phyloP scores from a whole-genome alignment of 2,329 filamentous ascomycete species.

The Scedosporium dehoogii region DNA sequence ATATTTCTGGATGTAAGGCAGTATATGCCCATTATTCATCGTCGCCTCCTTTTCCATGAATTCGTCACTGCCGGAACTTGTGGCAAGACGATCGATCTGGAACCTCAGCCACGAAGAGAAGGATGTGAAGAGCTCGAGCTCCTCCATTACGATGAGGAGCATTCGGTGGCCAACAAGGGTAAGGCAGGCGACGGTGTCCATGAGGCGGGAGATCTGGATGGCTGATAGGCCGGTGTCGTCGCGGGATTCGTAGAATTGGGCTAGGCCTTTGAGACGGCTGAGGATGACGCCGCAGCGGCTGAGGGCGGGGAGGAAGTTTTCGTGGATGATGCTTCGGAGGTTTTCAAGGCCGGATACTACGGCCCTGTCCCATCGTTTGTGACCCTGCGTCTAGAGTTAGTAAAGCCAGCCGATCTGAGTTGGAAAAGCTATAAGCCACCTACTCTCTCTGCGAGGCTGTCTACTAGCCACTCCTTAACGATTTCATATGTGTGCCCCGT shows the following conservation, averaged over 20 bases:
- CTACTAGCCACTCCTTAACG: slow-evolving; percentile 80
- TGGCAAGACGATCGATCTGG: slow-evolving; percentile 67
- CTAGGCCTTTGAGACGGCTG: slow-evolving; percentile 73
- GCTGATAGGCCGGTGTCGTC: slow-evolving; percentile 58
- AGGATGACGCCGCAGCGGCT: slow-evolving; percentile 76
- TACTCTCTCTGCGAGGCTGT: slow-evolving; percentile 71
- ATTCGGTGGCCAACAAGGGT: slow-evolving; percentile 65
- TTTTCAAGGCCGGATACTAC: slow-evolving; percentile 68
- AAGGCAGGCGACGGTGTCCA: slow-evolving; percentile 67
- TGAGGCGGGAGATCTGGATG: slow-evolving; percentile 50
- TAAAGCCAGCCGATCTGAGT: slow-evolving; percentile 11
- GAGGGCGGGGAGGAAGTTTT: slow-evolving; percentile 80
- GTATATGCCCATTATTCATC: slow-evolving; percentile 61
- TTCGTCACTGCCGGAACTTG: slow-evolving; percentile 55
- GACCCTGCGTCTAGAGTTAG: slow-evolving; percentile 44
- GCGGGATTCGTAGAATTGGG: slow-evolving; percentile 62
- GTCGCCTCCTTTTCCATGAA: slow-evolving; percentile 66
- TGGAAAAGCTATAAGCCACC: slow-evolving; percentile 15
- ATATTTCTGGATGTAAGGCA: slow-evolving; percentile 68
- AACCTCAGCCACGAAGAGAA: slow-evolving; percentile 81
- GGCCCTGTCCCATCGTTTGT: slow-evolving; percentile 91
- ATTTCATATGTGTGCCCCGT: slow-evolving; percentile 70
- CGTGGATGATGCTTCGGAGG: slow-evolving; percentile 68
- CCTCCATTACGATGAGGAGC: slow-evolving; percentile 60
- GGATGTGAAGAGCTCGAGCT: slow-evolving; percentile 64